Conservation (phyloP, 2,329 filamentous ascomycete species). For the Fusarium mundagurra region DNA sequence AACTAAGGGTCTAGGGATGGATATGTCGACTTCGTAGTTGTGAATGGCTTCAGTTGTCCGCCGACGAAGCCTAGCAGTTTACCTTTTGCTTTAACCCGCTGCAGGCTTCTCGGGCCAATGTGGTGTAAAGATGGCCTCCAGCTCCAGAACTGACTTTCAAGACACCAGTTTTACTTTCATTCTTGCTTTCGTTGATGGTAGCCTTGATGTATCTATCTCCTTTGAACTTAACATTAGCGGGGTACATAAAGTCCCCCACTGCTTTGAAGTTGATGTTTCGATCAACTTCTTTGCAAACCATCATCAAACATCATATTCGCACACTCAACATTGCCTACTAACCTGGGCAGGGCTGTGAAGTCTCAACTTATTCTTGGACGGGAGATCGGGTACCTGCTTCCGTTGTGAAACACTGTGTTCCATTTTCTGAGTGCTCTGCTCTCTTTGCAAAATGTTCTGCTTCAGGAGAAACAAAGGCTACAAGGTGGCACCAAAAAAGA, state of each 20-base stretch:
- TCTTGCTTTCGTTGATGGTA: not conserved
- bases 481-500: conserved; percentile 37
- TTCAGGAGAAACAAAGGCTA: conserved; percentile 39
- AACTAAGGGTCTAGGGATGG: not conserved
- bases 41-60: not conserved
- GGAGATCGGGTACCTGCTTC: not conserved
- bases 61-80: not conserved
- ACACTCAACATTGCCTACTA: not conserved
- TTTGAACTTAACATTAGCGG: not conserved
- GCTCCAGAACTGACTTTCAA: not conserved
- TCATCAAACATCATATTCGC: not conserved
- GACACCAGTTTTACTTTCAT: not conserved
- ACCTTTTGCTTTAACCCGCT: not conserved
- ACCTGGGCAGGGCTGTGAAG: not conserved
- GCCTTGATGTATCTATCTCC: not conserved
- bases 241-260: not conserved
- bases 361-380: not conserved
- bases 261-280: not conserved
- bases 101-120: not conserved
- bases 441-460: conserved; percentile 38
- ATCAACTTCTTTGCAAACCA: not conserved
- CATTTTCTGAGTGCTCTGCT: not conserved
- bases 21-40: not conserved
- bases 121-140: not conserved
- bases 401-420: not conserved